These are phyloP conservation scores for Aureobasidium melanogenum DNA, from an alignment of 2,329 filamentous ascomycete genomes.

Conservation along the genomic window DNA sequence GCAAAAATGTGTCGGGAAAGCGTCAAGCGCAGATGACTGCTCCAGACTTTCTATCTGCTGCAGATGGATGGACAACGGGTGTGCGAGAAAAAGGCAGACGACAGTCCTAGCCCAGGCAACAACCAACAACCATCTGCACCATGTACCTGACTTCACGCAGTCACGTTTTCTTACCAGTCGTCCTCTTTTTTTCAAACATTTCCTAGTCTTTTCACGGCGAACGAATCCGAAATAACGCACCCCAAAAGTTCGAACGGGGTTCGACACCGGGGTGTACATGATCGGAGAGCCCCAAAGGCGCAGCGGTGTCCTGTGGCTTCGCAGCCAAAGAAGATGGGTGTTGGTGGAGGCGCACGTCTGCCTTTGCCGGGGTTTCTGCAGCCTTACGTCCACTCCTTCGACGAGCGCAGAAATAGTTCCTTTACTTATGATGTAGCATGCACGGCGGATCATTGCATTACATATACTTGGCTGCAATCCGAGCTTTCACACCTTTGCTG, in stretches of 20 bases:
- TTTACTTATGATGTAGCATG: neutral
- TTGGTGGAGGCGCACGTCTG: neutral
- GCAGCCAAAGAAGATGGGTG: neutral
- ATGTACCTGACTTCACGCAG: neutral
- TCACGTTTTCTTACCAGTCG: neutral
- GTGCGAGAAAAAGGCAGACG: neutral
- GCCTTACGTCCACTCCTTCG: neutral
- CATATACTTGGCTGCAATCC: neutral
- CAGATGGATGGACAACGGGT: neutral
- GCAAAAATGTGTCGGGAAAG: no score
- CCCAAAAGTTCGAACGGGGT: neutral
- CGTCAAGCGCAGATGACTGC: neutral
- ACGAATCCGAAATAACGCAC: neutral
- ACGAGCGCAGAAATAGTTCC: neutral
- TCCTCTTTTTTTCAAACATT: neutral
- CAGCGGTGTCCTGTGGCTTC: neutral
- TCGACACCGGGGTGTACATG: neutral
- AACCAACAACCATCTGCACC: slow-evolving; percentile 2
- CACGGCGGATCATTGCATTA: neutral
- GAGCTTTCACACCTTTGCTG: neutral
- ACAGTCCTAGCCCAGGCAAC: neutral
- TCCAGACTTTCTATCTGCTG: neutral
- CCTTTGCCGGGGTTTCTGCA: neutral
- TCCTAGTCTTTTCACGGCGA: neutral
- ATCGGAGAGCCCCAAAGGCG: neutral